Evolutionary conservation across 352 stramenopile species (phyloP).

Genomic region (Pythium catenulatum): DNA sequence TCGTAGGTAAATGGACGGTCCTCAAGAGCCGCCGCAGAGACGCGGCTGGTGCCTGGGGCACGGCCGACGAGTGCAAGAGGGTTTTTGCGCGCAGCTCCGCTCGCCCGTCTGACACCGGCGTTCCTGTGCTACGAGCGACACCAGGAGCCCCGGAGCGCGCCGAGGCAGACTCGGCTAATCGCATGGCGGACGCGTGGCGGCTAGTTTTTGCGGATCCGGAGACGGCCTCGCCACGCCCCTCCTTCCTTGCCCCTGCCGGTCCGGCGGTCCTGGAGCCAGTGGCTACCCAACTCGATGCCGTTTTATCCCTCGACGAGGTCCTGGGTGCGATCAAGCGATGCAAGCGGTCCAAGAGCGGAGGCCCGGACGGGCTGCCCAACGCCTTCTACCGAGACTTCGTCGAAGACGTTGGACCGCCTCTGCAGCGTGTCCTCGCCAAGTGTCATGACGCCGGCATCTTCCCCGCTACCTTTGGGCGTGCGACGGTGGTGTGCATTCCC

Average conservation of each 20-base stretch:
- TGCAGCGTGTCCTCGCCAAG: background rate
- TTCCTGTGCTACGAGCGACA: background rate
- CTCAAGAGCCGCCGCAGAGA: no score
- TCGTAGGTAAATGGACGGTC: no score
- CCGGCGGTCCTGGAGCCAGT: background rate
- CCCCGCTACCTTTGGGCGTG: no score
- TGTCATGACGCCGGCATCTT: no score
- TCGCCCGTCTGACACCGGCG: background rate
- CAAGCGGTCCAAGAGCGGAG: conserved; percentile 12
- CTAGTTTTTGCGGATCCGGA: no score
- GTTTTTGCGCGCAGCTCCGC: background rate
- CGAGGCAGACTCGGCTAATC: background rate
- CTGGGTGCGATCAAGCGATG: background rate
- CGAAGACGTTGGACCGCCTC: no score
- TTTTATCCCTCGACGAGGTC: background rate
- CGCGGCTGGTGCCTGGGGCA: no score
- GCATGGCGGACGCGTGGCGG: background rate
- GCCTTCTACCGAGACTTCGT: no score
- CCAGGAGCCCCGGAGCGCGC: background rate
- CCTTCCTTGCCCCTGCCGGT: no score
- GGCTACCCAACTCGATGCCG: background rate
- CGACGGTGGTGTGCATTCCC: conserved; percentile 2
- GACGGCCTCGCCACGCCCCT: no score
- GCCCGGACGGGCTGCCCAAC: background rate
- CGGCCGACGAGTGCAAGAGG: background rate